These are phyloP conservation scores for Penicillium sp. DNA, from an alignment of 2,329 filamentous ascomycete genomes.

Conservation along the genomic window DNA sequence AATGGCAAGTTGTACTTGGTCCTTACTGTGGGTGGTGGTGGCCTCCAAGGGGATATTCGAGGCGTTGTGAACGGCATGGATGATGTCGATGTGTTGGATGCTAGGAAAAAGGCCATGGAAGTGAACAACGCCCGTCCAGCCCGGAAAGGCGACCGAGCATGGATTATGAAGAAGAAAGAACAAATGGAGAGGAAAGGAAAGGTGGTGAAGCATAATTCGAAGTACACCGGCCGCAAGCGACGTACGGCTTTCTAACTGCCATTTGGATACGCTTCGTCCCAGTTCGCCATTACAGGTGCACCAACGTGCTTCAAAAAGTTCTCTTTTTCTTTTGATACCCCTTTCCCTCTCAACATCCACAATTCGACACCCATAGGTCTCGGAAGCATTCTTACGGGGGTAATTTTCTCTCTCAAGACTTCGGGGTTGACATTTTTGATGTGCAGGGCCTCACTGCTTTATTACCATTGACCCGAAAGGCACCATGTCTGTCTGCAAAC, in stretches of 20 bases:
- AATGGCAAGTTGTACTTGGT: slow-evolving; percentile 96
- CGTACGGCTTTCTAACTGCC: slow-evolving; percentile 62
- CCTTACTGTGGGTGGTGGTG: slow-evolving; percentile 78
- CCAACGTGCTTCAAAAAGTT: neutral
- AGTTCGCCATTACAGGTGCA: neutral
- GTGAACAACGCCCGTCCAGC: slow-evolving; percentile 42
- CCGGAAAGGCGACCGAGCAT: slow-evolving; percentile 52
- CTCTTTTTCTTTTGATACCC: slow-evolving; percentile 11
- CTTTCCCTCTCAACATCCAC: neutral
- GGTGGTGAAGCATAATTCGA: slow-evolving; percentile 86
- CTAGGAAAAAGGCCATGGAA: slow-evolving; percentile 53
- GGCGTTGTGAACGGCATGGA: slow-evolving; percentile 88
- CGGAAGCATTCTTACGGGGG: neutral
- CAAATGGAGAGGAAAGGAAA: slow-evolving; percentile 95
- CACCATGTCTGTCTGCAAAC: neutral
- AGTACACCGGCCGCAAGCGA: slow-evolving; percentile 90
- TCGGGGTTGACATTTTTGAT: neutral
- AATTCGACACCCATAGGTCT: neutral
- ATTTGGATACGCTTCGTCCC: neutral
- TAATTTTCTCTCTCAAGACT: neutral
- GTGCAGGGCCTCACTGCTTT: neutral
- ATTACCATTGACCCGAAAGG: neutral
- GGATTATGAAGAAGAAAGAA: slow-evolving; percentile 67
- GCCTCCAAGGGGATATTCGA: slow-evolving; percentile 72
- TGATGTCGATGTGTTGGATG: slow-evolving; percentile 77